Conservation (phyloP, 139 green algal species). For the Pleodorina starrii region DNA sequence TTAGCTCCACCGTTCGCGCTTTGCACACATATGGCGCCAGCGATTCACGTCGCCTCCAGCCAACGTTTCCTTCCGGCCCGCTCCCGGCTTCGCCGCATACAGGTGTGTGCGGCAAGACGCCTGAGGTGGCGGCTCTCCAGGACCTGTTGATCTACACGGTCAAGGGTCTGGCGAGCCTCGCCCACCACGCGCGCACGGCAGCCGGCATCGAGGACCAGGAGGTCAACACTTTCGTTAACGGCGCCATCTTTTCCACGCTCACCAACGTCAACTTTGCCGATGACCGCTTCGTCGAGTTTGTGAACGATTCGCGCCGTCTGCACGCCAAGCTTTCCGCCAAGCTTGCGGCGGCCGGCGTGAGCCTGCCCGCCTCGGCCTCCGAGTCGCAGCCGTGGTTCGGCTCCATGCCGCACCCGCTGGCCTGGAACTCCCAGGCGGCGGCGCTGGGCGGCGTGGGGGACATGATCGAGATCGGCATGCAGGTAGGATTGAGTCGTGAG, state of each 20-base stretch:
- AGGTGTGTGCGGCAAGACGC: constrained; percentile 82
- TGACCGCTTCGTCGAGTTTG: constrained; percentile 61
- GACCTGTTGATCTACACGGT: constrained; percentile 73
- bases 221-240: constrained; percentile 70
- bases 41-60: too few relatives aligned
- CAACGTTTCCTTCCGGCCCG: too few relatives aligned
- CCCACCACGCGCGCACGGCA: background rate
- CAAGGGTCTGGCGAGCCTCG: constrained; percentile 45
- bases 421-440: constrained; percentile 40
- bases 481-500: too few relatives aligned
- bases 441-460: constrained; percentile 38
- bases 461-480: constrained; percentile 25
- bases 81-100: too few relatives aligned
- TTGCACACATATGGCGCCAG: too few relatives aligned
- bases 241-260: constrained; percentile 73
- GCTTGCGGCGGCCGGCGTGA: constrained; percentile 43
- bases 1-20: too few relatives aligned
- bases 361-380: constrained; percentile 4
- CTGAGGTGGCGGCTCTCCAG: constrained; percentile 72
- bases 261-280: constrained; percentile 85
- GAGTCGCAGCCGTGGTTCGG: constrained; percentile 52
- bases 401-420: constrained; percentile 62
- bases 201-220: constrained; percentile 48
- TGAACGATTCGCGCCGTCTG: background rate
- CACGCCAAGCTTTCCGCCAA: constrained; percentile 20